Evolutionary conservation across 345 rosid genomes (phyloP).

Genomic region (Euphorbia lathyris): DNA sequence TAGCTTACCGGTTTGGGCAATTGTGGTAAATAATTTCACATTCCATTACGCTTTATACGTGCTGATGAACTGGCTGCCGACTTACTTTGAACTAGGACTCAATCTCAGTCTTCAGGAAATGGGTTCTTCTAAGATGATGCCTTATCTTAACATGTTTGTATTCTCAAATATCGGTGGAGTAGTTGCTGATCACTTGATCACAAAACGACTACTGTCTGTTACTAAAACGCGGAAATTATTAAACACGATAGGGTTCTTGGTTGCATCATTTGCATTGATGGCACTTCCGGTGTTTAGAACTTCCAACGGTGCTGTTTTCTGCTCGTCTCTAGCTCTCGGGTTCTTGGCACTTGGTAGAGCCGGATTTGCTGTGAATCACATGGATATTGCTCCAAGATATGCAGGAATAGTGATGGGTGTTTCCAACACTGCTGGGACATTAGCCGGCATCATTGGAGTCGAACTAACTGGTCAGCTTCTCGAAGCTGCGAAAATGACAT

Average conservation of each 20-base stretch:
- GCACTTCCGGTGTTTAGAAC: constrained; percentile 79
- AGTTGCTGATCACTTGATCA: constrained; percentile 84
- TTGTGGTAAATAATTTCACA: constrained; percentile 89
- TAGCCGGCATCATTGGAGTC: constrained; percentile 93
- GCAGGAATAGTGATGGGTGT: constrained; percentile 98
- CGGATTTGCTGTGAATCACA: constrained; percentile 98
- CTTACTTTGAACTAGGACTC: constrained; percentile 85
- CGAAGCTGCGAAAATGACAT: constrained; percentile 70
- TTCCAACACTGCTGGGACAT: constrained; percentile 95
- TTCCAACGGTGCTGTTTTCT: constrained; percentile 69
- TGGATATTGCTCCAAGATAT: constrained; percentile 96
- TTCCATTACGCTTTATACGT: constrained; percentile 95
- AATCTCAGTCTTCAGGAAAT: constrained; percentile 89
- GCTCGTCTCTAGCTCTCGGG: constrained; percentile 90
- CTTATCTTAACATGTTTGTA: constrained; percentile 93
- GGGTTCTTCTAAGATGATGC: constrained; percentile 98
- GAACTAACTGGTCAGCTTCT: constrained; percentile 83
- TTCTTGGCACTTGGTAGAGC: constrained; percentile 91
- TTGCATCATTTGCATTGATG: constrained; percentile 79
- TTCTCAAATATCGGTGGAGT: constrained; percentile 95
- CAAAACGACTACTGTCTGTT: constrained; percentile 66
- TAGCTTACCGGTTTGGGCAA: constrained; percentile 86
- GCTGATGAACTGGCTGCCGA: constrained; percentile 97
- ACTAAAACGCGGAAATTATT: constrained; percentile 77
- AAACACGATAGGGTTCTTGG: constrained; percentile 74